Evolutionary conservation across 1,284 basidiomycete species (phyloP).

Genomic region (Heterobasidion occidentale): DNA sequence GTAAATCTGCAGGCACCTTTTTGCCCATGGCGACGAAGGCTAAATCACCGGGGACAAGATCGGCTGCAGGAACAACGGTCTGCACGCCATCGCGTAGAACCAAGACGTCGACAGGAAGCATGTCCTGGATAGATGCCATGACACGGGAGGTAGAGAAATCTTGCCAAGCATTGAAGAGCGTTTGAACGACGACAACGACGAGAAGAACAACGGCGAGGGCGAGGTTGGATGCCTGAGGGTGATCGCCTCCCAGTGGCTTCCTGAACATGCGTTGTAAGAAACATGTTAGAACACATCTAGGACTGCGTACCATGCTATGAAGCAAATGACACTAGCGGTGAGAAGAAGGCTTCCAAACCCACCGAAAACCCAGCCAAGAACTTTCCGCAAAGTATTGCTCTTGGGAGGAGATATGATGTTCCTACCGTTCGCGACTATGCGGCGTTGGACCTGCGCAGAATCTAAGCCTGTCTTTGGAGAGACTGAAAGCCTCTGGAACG

Average conservation of each 20-base stretch:
- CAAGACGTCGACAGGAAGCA: slow-evolving; percentile 40
- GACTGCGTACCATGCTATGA: slow-evolving; percentile 33
- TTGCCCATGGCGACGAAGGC: slow-evolving; percentile 49
- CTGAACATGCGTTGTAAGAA: slow-evolving; percentile 17
- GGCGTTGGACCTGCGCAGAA: slow-evolving; percentile 35
- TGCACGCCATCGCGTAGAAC: slow-evolving; percentile 37
- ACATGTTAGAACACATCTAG: slow-evolving; percentile 2
- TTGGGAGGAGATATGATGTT: slow-evolving; percentile 42
- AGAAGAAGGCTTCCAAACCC: slow-evolving; percentile 52
- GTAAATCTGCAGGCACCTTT: slow-evolving; percentile 66
- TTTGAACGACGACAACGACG: slow-evolving; percentile 31
- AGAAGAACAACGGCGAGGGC: slow-evolving; percentile 43
- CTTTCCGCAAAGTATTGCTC: slow-evolving; percentile 28
- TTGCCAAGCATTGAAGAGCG: slow-evolving; percentile 39
- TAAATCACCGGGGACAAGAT: slow-evolving; percentile 61
- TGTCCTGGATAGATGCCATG: slow-evolving; percentile 43
- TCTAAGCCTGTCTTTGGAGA: slow-evolving; percentile 42
- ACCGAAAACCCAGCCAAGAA: slow-evolving; percentile 39
- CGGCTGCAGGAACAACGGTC: slow-evolving; percentile 37
- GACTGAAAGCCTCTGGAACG: slow-evolving; percentile 39
- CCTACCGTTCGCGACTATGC: slow-evolving; percentile 35
- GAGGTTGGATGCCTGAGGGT: slow-evolving; percentile 36
- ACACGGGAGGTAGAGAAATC: slow-evolving; percentile 38
- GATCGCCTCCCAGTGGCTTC: slow-evolving; percentile 42
- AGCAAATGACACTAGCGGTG: slow-evolving; percentile 38